Conservation (phyloP, 768 basidiomycete species). For the Boletus sp. region DNA sequence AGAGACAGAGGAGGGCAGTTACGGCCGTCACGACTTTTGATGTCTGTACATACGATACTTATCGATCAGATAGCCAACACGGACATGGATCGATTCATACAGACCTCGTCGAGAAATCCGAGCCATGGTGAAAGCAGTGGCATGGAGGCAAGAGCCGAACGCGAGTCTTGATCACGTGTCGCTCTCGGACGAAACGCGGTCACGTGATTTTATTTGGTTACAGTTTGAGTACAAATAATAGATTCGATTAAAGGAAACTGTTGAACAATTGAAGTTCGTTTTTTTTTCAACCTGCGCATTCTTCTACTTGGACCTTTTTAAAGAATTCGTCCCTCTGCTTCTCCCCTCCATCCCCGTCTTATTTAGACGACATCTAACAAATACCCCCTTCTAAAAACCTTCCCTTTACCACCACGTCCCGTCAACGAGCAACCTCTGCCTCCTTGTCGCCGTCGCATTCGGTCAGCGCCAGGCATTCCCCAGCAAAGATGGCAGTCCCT, state of each 20-base stretch:
- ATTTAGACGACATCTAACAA: slow-evolving; percentile 12
- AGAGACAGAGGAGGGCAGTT: slow-evolving; percentile 50
- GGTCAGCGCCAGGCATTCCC: slow-evolving; percentile 51
- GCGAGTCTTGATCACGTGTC: slow-evolving; percentile 6
- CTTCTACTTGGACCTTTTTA: slow-evolving; percentile 8
- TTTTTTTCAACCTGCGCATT: slow-evolving; percentile 32
- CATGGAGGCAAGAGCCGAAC: slow-evolving; percentile 1
- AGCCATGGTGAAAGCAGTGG: slow-evolving; percentile 23
- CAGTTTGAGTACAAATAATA: slow-evolving; percentile 28
- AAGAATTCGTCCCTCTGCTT: slow-evolving; percentile 13
- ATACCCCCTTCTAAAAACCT: neutral
- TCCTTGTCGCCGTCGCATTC: slow-evolving; percentile 76
- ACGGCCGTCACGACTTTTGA: slow-evolving; percentile 53
- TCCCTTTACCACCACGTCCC: slow-evolving; percentile 59
- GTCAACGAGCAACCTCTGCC: slow-evolving; percentile 56
- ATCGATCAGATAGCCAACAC: slow-evolving; percentile 4
- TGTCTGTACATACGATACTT: slow-evolving; percentile 41
- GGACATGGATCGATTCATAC: neutral
- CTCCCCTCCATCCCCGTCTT: slow-evolving; percentile 18
- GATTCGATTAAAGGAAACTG: slow-evolving; percentile 22
- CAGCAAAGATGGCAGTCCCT: slow-evolving; percentile 75
- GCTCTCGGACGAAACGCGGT: slow-evolving; percentile 25
- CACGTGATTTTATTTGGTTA: slow-evolving; percentile 34
- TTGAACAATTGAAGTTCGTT: slow-evolving; percentile 27
- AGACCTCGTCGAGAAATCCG: slow-evolving; percentile 33